These are phyloP conservation scores for Endotrypanum monterogeii DNA, from an alignment of 208 protist genomes.

Conservation along the genomic window DNA sequence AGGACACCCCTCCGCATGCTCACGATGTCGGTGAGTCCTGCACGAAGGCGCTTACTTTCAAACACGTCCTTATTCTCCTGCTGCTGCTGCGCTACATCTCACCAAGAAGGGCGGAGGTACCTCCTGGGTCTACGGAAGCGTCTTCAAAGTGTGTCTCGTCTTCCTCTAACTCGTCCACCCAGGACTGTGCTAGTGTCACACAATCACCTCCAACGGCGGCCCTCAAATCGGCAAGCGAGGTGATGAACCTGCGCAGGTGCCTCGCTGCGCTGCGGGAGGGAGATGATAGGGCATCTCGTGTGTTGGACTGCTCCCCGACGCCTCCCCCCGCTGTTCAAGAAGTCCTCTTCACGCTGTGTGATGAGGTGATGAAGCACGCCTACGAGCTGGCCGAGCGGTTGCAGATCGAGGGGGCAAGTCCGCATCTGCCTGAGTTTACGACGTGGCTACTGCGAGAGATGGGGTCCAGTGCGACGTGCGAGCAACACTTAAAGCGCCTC, in stretches of 20 bases:
- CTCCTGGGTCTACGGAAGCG: not conserved
- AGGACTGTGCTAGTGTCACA: slow-evolving; percentile 5
- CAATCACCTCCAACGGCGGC: slow-evolving; percentile 19
- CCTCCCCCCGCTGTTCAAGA: not conserved
- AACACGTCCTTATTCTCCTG: slow-evolving; percentile 25
- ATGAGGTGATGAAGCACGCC: slow-evolving; percentile 27
- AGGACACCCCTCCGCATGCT: not conserved
- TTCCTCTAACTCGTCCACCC: not conserved
- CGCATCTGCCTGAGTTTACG: slow-evolving; percentile 53
- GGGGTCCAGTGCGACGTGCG: slow-evolving; percentile 41
- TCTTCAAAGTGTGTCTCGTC: slow-evolving; percentile 8
- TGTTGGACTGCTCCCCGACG: not conserved
- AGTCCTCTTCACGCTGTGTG: slow-evolving; percentile 16
- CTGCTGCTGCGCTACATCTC: slow-evolving; percentile 28
- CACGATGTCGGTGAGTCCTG: not conserved
- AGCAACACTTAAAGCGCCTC: slow-evolving; percentile 63
- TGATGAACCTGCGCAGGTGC: slow-evolving; percentile 24
- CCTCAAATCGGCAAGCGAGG: slow-evolving; percentile 24
- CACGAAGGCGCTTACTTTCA: slow-evolving; percentile 15
- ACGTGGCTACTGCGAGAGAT: slow-evolving; percentile 80
- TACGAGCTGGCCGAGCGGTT: slow-evolving; percentile 34
- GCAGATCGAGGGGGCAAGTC: slow-evolving; percentile 40
- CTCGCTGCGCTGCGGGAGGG: not conserved
- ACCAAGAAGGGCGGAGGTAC: slow-evolving; percentile 8
- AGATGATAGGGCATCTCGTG: not conserved